Evolutionary conservation across 2,329 filamentous ascomycete species (phyloP), one percentile per base, ranked within the genome.

Genomic region (Exophiala spinifera): DNA sequence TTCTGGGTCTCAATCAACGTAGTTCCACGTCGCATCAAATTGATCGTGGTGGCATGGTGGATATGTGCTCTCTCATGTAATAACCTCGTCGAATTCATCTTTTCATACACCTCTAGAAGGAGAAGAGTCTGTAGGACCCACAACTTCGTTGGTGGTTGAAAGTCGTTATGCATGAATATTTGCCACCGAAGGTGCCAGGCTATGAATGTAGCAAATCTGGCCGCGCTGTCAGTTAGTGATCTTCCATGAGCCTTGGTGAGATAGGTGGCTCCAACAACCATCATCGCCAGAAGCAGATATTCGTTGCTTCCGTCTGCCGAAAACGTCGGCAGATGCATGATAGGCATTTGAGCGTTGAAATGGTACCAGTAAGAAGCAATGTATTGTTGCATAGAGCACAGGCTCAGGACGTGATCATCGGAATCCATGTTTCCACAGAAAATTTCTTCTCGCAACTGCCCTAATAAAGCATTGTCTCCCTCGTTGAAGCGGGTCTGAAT

Each of bases 61-160:
- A 97, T 96, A 64, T 97, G 92, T 1, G 92, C 92, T 61, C 94
- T 82, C 72, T 99, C 94, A 70, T 99, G 94, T 28, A 97, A 76
- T 55, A 89, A 86, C 60, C 91, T 82, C 0, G 92, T 96, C 36
- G 91, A 94, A 70, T 92, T 97, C 88, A 96, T 94, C 77, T 99
- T 99, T 74, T 99, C 94, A 65, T 95, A 97, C 0, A 96, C 76
- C 69, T 99, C 94, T 11, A 97, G 79, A 4, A 97, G 79, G 3
- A 97, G 77, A 48, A 97, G 75, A 1, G 92, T 86, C 69, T 97
- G 94, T 73, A 97, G 97, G 0, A 96, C 84, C 92, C 92, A 99
- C 8, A 99, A 75, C 72, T 95, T 95, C 7, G 92, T 92, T 0
- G 94, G 91, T 1, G 94, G 91, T 11, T 89, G 80, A 72, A 95